Percentiles rank a stretch among this genome's conserved stretches.
These are phyloP conservation scores for Botrytis hyacinthi DNA, from an alignment of 2,329 filamentous ascomycete species.

Conservation along the genomic window DNA sequence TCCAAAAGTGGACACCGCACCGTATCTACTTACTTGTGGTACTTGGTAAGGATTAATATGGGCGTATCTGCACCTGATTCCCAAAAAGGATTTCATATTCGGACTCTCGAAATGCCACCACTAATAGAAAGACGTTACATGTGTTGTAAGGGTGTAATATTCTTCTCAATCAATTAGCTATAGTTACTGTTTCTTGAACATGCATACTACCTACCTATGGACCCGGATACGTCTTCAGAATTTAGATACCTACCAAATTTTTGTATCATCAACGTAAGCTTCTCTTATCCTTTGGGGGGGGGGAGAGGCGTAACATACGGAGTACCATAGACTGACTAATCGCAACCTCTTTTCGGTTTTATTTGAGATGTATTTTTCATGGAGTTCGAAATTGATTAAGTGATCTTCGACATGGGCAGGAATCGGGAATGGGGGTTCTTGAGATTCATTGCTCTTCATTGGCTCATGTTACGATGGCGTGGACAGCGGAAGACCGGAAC, in stretches of 20 bases:
- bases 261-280: neutral
- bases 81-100: neutral
- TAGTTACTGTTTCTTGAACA: neutral
- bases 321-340: neutral
- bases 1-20: slow-evolving; percentile 21
- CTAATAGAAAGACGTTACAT: neutral
- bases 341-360: neutral
- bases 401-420: slow-evolving; percentile 14
- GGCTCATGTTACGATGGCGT: slow-evolving; percentile 8
- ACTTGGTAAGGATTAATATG: slow-evolving; percentile 4
- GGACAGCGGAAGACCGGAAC: neutral
- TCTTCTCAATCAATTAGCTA: neutral
- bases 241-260: neutral
- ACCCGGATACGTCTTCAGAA: neutral
- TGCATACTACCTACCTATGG: neutral
- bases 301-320: neutral
- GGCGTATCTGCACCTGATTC: slow-evolving; percentile 15
- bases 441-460: neutral
- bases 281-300: neutral
- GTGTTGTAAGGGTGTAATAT: neutral
- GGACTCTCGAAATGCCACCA: slow-evolving; percentile 14
- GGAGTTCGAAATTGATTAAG: neutral
- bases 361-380: neutral
- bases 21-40: neutral
- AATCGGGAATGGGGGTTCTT: neutral